Evolutionary conservation across 176 grass and related monocot genomes (phyloP).

Genomic region (Aegilops longissima): DNA sequence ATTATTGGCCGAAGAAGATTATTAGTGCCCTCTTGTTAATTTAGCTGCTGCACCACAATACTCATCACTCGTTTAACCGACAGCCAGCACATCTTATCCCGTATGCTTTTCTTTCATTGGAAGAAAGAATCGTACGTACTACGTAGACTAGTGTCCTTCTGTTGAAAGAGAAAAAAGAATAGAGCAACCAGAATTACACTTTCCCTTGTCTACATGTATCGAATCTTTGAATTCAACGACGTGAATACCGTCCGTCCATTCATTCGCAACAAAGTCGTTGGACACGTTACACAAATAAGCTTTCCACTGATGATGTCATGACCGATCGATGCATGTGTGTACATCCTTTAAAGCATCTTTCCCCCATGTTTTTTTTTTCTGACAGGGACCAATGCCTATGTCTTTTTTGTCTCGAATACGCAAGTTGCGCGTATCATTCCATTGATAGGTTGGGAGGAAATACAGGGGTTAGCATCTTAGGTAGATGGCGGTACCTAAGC

Average conservation of each 20-base stretch:
- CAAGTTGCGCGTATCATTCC: no score
- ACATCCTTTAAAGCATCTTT: no score
- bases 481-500: no score
- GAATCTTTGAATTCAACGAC: constrained; percentile 30
- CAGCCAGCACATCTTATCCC: background rate
- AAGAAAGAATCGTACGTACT: constrained; percentile 48
- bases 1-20: background rate
- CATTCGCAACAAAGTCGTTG: background rate
- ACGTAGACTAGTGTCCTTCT: background rate
- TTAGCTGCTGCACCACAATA: background rate
- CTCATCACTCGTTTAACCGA: background rate
- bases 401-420: no score
- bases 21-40: background rate
- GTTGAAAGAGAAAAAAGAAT: no score
- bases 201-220: background rate
- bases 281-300: constrained; percentile 7
- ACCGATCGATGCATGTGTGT: no score
- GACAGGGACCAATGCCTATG: no score
- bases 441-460: no score
- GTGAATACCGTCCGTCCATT: background rate
- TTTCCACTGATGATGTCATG: background rate
- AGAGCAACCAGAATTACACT: background rate
- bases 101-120: constrained; percentile 41
- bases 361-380: no score
- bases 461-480: no score